Evolutionary conservation across 495 filamentous ascomycete species (phyloP).

Genomic region (Lasiosphaeria ovina): DNA sequence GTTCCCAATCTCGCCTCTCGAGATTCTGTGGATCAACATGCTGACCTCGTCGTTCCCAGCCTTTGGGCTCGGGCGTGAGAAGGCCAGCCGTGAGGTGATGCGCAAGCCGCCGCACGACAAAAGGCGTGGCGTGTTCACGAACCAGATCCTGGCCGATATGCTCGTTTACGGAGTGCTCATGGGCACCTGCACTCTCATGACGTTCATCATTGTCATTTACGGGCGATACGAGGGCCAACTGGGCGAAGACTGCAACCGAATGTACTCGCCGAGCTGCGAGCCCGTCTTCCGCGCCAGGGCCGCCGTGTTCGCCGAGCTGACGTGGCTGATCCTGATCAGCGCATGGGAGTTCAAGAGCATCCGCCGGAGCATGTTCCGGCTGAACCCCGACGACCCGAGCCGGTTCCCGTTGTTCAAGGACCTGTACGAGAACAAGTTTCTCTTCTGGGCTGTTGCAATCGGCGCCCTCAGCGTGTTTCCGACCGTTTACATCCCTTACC

Average conservation of each 20-base stretch:
- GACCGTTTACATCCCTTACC: constrained; percentile 67
- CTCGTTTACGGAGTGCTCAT: constrained; percentile 69
- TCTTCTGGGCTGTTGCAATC: constrained; percentile 70
- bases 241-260: constrained; percentile 64
- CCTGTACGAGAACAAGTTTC: constrained; percentile 67
- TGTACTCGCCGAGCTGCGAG: constrained; percentile 52
- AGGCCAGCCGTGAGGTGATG: constrained; percentile 66
- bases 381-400: constrained; percentile 54
- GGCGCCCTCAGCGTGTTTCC: constrained; percentile 69
- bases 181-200: constrained; percentile 62
- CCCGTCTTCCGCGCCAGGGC: constrained; percentile 74
- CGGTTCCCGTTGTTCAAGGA: constrained; percentile 60
- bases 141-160: constrained; percentile 70
- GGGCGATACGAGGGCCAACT: constrained; percentile 56
- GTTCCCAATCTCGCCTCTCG: constrained; percentile 71
- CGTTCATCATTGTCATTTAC: constrained; percentile 69
- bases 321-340: constrained; percentile 68
- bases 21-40: constrained; percentile 80
- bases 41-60: constrained; percentile 73
- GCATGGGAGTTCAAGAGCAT: constrained; percentile 78
- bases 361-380: constrained; percentile 65
- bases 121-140: constrained; percentile 65
- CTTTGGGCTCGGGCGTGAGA: constrained; percentile 71
- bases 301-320: constrained; percentile 73
- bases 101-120: constrained; percentile 67